Evolutionary conservation across 2,329 filamentous ascomycete species (phyloP).

Genomic region (Tympanopsis confertula): DNA sequence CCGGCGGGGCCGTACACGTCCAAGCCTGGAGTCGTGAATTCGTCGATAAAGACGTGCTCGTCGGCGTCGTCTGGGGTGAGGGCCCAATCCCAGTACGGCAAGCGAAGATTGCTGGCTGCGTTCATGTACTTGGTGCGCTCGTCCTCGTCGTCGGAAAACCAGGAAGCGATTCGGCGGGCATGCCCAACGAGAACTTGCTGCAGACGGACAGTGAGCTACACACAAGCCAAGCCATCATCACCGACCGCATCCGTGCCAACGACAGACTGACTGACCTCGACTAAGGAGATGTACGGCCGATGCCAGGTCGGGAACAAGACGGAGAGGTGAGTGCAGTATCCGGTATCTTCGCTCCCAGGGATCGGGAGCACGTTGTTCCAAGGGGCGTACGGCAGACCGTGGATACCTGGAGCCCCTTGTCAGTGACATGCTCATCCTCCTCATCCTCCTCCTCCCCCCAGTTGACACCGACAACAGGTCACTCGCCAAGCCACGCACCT

Average conservation of each 20-base stretch:
- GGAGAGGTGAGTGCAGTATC: conserved; percentile 69
- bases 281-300: conserved; percentile 62
- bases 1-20: conserved; percentile 44
- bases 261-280: no score
- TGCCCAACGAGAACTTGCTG: conserved; percentile 13
- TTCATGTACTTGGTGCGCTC: conserved; percentile 13
- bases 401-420: conserved; percentile 47
- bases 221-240: no score
- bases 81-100: conserved; percentile 52
- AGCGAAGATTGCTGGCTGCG: conserved; percentile 37
- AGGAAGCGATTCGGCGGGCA: conserved; percentile 10
- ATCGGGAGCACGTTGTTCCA: conserved; percentile 41
- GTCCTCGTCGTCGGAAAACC: conserved; percentile 8
- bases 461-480: conserved; percentile 2
- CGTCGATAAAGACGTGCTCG: conserved; percentile 7
- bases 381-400: conserved; percentile 56
- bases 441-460: not conserved
- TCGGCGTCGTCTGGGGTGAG: conserved; percentile 3
- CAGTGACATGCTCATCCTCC: not conserved
- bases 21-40: conserved; percentile 17
- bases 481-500: conserved; percentile 33
- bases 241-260: no score
- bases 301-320: conserved; percentile 75
- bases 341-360: conserved; percentile 40
- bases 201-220: not conserved